These are phyloP conservation scores for Suhomyces wounanorum DNA, from an alignment of 1,139 yeast species.

Conservation along the genomic window DNA sequence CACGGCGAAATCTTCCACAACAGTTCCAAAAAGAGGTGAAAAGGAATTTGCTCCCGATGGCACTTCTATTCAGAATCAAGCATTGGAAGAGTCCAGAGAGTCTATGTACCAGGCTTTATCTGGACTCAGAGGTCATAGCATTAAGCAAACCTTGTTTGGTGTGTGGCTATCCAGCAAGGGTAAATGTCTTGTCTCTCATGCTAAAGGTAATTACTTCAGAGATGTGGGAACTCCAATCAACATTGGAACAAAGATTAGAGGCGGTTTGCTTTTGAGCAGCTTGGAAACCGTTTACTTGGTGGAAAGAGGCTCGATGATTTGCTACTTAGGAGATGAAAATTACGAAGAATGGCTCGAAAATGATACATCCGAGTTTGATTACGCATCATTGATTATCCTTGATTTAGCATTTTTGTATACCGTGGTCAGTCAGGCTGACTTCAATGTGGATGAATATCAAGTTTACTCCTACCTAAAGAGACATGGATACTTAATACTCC, in stretches of 20 bases:
- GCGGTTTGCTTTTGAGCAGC: slow-evolving; percentile 51
- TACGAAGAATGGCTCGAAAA: slow-evolving; percentile 17
- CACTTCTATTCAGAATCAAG: slow-evolving; percentile 55
- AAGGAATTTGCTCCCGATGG: slow-evolving; percentile 90
- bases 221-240: slow-evolving; percentile 62
- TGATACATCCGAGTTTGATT: slow-evolving; percentile 24
- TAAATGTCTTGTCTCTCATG: slow-evolving; percentile 52
- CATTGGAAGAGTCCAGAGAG: slow-evolving; percentile 56
- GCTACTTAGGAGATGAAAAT: slow-evolving; percentile 37
- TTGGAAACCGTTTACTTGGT: slow-evolving; percentile 76
- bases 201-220: slow-evolving; percentile 73
- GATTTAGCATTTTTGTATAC: slow-evolving; percentile 70
- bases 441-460: slow-evolving; percentile 55
- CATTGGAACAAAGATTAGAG: slow-evolving; percentile 20
- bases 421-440: slow-evolving; percentile 38
- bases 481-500: slow-evolving; percentile 70
- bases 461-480: slow-evolving; percentile 78
- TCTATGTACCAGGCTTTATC: slow-evolving; percentile 75
- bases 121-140: slow-evolving; percentile 59
- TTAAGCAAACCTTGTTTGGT: slow-evolving; percentile 48
- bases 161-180: slow-evolving; percentile 47
- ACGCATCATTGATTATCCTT: slow-evolving; percentile 40
- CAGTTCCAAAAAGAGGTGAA: slow-evolving; percentile 58
- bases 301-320: slow-evolving; percentile 79
- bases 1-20: slow-evolving; percentile 5